Base-by-base conservation (phyloP, 2,329 filamentous ascomycete species). In the Didymella arachidicola region DNA sequence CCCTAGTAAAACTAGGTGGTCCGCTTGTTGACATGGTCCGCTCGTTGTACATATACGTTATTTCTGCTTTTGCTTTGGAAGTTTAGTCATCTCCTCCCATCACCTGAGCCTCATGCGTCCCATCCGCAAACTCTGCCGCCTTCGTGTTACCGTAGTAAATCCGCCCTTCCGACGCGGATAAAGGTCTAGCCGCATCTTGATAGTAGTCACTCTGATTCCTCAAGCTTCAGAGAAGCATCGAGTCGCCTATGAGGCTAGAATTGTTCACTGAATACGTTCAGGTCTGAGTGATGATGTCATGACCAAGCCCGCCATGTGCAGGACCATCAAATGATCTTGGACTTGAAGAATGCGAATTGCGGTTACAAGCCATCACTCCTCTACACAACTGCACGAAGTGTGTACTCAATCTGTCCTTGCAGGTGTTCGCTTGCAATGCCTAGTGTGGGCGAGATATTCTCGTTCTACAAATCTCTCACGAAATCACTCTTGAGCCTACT, bases 391-490 rank as follows among this genome's bases (percentile, higher is more conserved):
- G 7, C 27, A n/a, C 22, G 14, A 11, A 14, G 27, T 14, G 14
- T 6, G 6, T 14, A 8, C 19, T 8, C 2, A 7, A 19, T 6
- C 22, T 4, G 14, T 49, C 12, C 2, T 19, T 29, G 16, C 34
- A 38, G 25, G 30, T 14, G 25, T 25, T 27, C 22, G 7, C 38
- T 16, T 27, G 22, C 10, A 6, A 45, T 45, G 44, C 49, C 43
- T 25, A 12, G 18, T 11, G 2, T 48, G 10, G 19, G 30, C n/a
- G 16, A 30, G 7, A 34, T 26, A 16, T 44, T 11, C 5, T 46
- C 48, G 2, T 65, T 65, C 34, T 60, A 60, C 42, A 54, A 26
- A 29, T 65, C 64, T 7, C 44, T 61, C 3, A 19, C 48, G 30
- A 52, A 44, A 19, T 60, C 57, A 1, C n/a, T 60, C 3, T 26